phyloP scores from a whole-genome alignment of 495 filamentous ascomycete species.

The Penicillium roqueforti region DNA sequence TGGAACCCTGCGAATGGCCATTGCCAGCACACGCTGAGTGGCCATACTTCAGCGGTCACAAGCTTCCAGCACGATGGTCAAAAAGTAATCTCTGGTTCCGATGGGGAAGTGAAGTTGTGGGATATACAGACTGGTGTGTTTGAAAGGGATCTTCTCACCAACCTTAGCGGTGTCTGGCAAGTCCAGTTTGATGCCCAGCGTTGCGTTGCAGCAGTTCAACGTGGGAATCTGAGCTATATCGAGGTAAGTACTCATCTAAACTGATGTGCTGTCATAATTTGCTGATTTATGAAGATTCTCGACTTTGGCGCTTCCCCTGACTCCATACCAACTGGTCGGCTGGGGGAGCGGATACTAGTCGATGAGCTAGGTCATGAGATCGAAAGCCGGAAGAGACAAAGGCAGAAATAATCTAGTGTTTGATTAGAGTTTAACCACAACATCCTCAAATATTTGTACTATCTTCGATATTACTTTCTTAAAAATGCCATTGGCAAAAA shows the following conservation, averaged over 20 bases:
- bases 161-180: conserved; percentile 94
- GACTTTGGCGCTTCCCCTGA: conserved; percentile 88
- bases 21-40: conserved; percentile 80
- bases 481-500: not conserved
- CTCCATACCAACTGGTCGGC: conserved; percentile 64
- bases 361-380: conserved; percentile 50
- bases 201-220: conserved; percentile 94
- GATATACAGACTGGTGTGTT: conserved; percentile 87
- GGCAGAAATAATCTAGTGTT: not conserved
- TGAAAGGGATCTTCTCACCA: conserved; percentile 86
- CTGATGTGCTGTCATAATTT: conserved; percentile 18
- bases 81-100: conserved; percentile 93
- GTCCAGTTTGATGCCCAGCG: conserved; percentile 92
- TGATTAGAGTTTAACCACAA: not conserved
- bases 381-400: not conserved
- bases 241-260: conserved; percentile 62
- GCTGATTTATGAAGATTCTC: conserved; percentile 54
- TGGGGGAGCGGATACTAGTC: conserved; percentile 75
- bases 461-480: too few species aligned
- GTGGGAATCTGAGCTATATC: conserved; percentile 85
- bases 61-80: conserved; percentile 97
- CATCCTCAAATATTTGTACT: not conserved
- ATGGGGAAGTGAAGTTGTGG: conserved; percentile 97
- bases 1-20: conserved; percentile 94
- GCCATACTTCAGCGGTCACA: conserved; percentile 93